Evolutionary conservation across 768 basidiomycete genomes (phyloP), one percentile per base, ranked within the genome.

Genomic region (Boletus insuetus): DNA sequence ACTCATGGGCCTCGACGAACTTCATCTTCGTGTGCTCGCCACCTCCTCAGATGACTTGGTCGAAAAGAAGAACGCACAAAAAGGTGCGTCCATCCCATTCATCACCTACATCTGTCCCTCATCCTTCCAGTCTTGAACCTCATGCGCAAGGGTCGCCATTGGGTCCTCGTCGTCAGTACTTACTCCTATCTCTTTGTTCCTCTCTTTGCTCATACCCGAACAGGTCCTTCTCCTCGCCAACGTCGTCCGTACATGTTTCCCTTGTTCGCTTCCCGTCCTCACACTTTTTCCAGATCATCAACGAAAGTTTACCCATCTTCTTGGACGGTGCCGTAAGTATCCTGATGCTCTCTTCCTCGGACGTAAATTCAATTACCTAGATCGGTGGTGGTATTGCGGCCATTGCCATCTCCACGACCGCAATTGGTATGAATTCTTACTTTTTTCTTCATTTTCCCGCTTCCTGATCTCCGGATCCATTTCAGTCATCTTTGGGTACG

Each of bases 1-100:
- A 1, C 77, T 97, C 26, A 96, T 96, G 94, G 94, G 94, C 2
- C 79, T 95, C 17, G 94, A 97, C 59, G 91, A 94, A 56, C 81
- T 97, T 16, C 91, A 96, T 63, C 80, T 97, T 6, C 84, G 92
- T 17, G 94, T 96, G 4, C 77, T 97, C 40, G 78, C 91, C 0
- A 80, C 84, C 2, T 90, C 91, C 10, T 94, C 92, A 0, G 89
- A 89, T n/a, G 79, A 92, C 66, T 58, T 73, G 6, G 76, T 63
- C 20, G 90, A 95, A 70, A 80, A 82, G 62, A 60, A 65, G 39
- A 89, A 92, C 56, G 91, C 91, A 0, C 78, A 79, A 64, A 85
- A 80, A 74, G 90, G 89, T 86, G 47, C 3, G 69, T 53, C 16
- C 7, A 1, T 1, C 3, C 32, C 5, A 6, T 29, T 16, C 32